Conservation (phyloP, 495 filamentous ascomycete species). For the Penicillium fimorum region DNA sequence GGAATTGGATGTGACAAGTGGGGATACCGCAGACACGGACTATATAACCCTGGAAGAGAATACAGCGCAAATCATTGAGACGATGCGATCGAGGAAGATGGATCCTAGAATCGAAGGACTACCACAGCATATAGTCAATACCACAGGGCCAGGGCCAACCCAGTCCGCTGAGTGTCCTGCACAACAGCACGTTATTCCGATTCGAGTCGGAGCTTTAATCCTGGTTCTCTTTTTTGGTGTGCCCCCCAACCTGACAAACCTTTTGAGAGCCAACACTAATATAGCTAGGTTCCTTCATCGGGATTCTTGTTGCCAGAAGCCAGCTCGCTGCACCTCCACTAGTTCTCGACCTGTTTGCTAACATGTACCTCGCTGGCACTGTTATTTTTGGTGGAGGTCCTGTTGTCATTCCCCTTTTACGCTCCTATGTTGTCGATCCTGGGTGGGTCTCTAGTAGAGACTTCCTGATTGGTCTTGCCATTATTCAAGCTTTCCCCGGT, state of each 20-base stretch:
- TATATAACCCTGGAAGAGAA: neutral
- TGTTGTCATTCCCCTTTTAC: neutral
- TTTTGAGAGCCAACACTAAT: neutral
- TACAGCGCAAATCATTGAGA: neutral
- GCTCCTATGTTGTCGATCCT: neutral
- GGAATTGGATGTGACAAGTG: neutral
- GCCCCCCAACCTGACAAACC: neutral
- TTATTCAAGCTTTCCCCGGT: neutral
- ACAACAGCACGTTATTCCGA: neutral
- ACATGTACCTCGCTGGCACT: neutral
- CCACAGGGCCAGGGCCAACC: neutral
- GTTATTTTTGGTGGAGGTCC: neutral
- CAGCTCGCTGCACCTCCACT: neutral
- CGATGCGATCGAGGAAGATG: neutral
- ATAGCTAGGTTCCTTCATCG: neutral
- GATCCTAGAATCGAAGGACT: neutral
- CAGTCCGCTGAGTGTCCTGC: neutral
- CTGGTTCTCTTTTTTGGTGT: neutral
- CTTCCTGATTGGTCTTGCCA: neutral
- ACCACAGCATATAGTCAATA: neutral
- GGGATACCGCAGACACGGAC: neutral
- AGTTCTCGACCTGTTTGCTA: neutral
- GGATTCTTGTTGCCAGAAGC: neutral
- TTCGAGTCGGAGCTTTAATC: neutral
- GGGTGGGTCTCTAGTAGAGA: neutral